Base-by-base conservation (phyloP, 2,329 filamentous ascomycete genomes). In the Ambrosiella cleistominuta region DNA sequence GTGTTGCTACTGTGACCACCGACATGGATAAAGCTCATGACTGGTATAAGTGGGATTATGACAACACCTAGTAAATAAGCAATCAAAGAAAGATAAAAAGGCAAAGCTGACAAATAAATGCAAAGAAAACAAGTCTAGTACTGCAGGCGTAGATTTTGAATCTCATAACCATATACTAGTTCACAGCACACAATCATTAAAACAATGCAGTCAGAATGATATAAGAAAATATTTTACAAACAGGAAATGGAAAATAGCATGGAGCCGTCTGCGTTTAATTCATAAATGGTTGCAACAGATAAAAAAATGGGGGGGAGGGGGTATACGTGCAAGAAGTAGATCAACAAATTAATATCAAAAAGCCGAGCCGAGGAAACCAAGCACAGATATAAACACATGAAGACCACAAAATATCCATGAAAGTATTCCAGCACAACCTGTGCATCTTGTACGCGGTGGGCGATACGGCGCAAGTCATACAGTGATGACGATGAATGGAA, bases 241-340 rank as follows among this genome's bases (percentile, higher is more conserved):
- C 17, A 19, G 27, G 15, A 51, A 51, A 51, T 19, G 11, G 45
- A 49, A 15, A 36, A 51, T 35, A 51, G 19, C 47, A 36, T 36
- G n/a, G 3, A 27, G 47, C 27, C 47, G 47, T 11, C 9, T 35
- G 8, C 19, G 35, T 51, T 51, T 27, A 51, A 51, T 51, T 51
- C 47, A 51, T 51, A 35, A 51, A 19, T 49, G 35, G 35, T 51
- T 19, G 9, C 47, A 11, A 19, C 1, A 51, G 35, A 36, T 47
- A 57, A 49, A 49, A 27, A n/a, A 50, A 45, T 36, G 19, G 36
- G 44, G 54, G 54, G 40, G 45, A 12, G 36, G 44, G 54, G 54
- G 40, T 36, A 47, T 57, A 57, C 38, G 39, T 49, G 4, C 36
- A 52, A 57, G 47, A 52, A 57, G 17, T 36, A 56, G 38, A 52